Evolutionary conservation across 768 basidiomycete genomes (phyloP).

Genomic region (Phylloporus arenicola): DNA sequence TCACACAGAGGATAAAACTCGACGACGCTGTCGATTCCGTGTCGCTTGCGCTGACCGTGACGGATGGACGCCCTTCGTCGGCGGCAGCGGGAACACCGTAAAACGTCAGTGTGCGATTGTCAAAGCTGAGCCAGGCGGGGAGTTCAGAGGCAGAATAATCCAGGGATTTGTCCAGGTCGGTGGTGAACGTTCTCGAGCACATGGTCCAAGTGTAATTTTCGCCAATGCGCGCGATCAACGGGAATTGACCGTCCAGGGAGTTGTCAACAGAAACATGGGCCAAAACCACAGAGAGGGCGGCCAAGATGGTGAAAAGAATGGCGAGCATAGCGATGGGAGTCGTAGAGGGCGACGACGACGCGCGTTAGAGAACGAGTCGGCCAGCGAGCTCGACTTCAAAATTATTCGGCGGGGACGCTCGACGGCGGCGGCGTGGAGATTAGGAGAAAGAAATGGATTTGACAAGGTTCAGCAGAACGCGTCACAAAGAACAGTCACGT

Average conservation of each 20-base stretch:
- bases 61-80: conserved; percentile 58
- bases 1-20: conserved; percentile 52
- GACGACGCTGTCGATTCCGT: conserved; percentile 47
- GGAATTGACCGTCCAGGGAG: conserved; percentile 68
- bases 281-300: conserved; percentile 34
- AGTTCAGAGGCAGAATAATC: conserved; percentile 51
- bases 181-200: conserved; percentile 59
- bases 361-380: conserved; percentile 42
- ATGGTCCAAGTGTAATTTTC: conserved; percentile 66
- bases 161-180: conserved; percentile 38
- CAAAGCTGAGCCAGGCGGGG: conserved; percentile 76
- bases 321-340: conserved; percentile 57
- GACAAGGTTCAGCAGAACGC: conserved; percentile 10
- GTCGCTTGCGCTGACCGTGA: conserved; percentile 64
- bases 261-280: conserved; percentile 49
- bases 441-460: conserved; percentile 10
- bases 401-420: conserved; percentile 7
- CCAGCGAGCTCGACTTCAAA: conserved; percentile 50
- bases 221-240: conserved; percentile 67
- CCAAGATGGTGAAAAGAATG: conserved; percentile 51
- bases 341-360: conserved; percentile 40
- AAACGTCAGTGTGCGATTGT: conserved; percentile 55
- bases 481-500: conserved; percentile 25
- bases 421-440: not conserved
- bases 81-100: conserved; percentile 56